Percentiles rank a stretch among this genome's conserved stretches.
Evolutionary conservation across 352 stramenopile genomes (phyloP).

Genomic region (Phytopythium delawarense): DNA sequence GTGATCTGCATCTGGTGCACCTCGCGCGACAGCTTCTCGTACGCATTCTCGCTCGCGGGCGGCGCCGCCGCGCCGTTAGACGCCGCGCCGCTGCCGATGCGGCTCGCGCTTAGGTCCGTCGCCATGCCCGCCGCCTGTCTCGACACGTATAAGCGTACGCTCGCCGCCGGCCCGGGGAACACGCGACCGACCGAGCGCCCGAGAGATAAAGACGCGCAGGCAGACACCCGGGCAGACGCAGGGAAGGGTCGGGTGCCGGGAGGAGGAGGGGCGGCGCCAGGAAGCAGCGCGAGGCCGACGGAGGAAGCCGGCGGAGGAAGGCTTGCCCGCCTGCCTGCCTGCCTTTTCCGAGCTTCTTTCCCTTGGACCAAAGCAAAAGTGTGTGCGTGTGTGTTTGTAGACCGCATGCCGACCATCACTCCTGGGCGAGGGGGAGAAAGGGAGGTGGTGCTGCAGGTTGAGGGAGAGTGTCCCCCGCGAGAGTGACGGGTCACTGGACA

Average conservation of each 20-base stretch:
- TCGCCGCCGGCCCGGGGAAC: no score
- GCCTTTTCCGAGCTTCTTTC: not conserved
- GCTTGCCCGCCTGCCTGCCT: not conserved
- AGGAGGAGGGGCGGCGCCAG: not conserved
- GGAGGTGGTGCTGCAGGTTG: not conserved
- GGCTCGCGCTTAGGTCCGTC: conserved; percentile 47
- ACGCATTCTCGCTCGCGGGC: conserved; percentile 65
- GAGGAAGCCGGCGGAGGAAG: no score
- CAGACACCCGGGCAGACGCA: not conserved
- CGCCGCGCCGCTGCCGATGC: conserved; percentile 33
- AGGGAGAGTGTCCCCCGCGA: not conserved
- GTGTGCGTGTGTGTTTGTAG: not conserved
- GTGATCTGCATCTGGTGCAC: conserved; percentile 89
- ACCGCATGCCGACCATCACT: conserved; percentile 1
- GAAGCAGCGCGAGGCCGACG: not conserved
- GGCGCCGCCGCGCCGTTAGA: conserved; percentile 20
- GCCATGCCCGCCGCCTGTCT: conserved; percentile 19
- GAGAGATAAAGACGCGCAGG: not conserved
- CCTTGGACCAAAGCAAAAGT: not conserved
- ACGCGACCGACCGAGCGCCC: no score
- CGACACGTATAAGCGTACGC: no score
- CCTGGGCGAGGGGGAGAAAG: not conserved
- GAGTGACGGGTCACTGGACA: not conserved
- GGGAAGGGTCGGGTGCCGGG: not conserved
- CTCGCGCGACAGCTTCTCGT: conserved; percentile 88